phyloP scores from a whole-genome alignment of 257 asterid genomes.

The Solanum clarkiae region DNA sequence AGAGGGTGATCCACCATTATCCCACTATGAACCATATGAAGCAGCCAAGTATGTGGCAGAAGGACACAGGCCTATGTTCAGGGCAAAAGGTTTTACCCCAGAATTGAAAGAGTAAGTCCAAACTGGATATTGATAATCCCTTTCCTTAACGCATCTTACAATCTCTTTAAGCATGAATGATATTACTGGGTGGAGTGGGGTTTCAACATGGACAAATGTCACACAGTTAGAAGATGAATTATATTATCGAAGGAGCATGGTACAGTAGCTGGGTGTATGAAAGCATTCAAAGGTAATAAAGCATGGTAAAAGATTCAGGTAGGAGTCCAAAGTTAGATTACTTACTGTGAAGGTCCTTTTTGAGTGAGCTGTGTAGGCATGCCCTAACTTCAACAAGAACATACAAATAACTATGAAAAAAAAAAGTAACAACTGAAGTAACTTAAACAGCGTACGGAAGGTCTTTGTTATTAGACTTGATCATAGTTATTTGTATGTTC shows the following conservation, averaged over 20 bases:
- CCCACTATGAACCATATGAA: conserved; percentile 76
- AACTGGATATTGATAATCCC: background rate
- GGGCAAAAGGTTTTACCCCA: conserved; percentile 46
- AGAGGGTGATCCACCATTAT: conserved; percentile 91
- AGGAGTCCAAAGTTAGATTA: background rate
- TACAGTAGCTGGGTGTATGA: background rate
- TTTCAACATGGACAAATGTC: background rate
- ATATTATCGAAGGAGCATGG: background rate
- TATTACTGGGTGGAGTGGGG: background rate
- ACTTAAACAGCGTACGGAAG: background rate
- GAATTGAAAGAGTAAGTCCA: conserved; percentile 82
- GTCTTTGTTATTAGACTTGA: background rate
- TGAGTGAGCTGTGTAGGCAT: background rate
- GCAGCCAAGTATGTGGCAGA: conserved; percentile 86
- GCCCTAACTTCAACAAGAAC: background rate
- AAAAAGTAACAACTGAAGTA: background rate
- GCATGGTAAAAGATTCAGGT: background rate
- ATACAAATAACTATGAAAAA: background rate
- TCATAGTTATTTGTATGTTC: too few relatives aligned
- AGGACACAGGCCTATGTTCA: conserved; percentile 78
- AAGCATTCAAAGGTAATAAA: background rate
- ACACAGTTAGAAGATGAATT: background rate
- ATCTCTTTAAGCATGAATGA: background rate
- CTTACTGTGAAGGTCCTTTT: background rate
- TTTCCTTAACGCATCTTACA: background rate